Evolutionary conservation across 257 asterid species (phyloP), one percentile per base, ranked within the genome.

Genomic region (Asclepias syriaca): DNA sequence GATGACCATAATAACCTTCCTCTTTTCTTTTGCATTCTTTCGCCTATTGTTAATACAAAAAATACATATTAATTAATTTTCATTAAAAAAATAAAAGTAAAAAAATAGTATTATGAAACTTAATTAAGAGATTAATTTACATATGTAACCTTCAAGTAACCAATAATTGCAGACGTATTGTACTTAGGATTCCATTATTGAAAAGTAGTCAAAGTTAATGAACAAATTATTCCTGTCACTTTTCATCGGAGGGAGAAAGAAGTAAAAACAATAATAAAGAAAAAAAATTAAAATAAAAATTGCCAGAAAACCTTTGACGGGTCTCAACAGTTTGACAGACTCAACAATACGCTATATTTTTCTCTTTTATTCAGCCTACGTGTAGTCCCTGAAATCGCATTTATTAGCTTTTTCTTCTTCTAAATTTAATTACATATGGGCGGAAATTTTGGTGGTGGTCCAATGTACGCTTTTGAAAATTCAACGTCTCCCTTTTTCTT

Each of bases 301-400:
- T 5, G 12, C 10, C n/a, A 40, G 32, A 65, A 65, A 65, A 8
- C 19, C 18, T 5, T 67, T 22, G 56, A 66, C 48, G 45, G 27
- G 24, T 49, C 45, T 48, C 40, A 68, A 49, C 19, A 34, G 64
- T 11, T 32, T 69, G 72, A 49, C 64, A 51, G 72, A 15, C 16
- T 5, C 64, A 9, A 4, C 55, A 43, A 34, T 27, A 43, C 34
- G 34, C 34, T 0, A 7, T 43, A 40, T 46, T 57, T 68, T 29
- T 48, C 15, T 49, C 27, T 29, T 13, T 10, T 49, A 14, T 50
- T 16, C 18, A 11, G 22, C 51, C 51, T 37, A 53, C 5, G 58
- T 13, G 19, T 53, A 54, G 27, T 2, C 39, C 48, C 54, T 13
- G 24, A 57, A 63, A 18, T 29, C 48, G 73, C 68, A 67, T 57